Conservation (phyloP, 495 filamentous ascomycete species). For the Xylaria acuta region DNA sequence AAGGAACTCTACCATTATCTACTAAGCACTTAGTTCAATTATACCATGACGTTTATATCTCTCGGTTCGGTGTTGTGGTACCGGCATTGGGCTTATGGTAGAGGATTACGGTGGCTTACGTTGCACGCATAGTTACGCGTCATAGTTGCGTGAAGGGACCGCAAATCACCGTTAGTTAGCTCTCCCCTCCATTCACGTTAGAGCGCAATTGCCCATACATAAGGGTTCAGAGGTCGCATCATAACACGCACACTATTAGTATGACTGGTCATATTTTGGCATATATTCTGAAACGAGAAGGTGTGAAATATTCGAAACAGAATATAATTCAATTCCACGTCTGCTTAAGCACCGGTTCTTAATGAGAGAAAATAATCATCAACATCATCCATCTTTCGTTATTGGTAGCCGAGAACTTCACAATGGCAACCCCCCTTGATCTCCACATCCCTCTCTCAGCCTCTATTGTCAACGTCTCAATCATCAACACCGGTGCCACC, state of each 20-base stretch:
- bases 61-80: neutral
- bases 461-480: slow-evolving; percentile 56
- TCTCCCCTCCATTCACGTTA: neutral
- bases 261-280: too few relatives aligned
- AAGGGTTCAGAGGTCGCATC: neutral
- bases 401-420: slow-evolving; percentile 33
- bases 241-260: too few relatives aligned
- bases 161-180: neutral
- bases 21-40: neutral
- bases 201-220: neutral
- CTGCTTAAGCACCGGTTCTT: neutral
- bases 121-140: too few relatives aligned
- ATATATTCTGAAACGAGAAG: too few relatives aligned
- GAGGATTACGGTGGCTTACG: too few relatives aligned
- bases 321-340: neutral
- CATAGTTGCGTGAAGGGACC: too few relatives aligned
- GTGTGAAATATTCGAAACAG: too few relatives aligned
- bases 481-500: slow-evolving; percentile 58
- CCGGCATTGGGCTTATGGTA: too few relatives aligned
- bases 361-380: too few relatives aligned
- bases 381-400: too few relatives aligned
- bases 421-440: slow-evolving; percentile 40
- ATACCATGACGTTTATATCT: neutral
- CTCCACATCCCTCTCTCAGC: slow-evolving; percentile 56
- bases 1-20: too few relatives aligned